A percentile compares a stretch with the other conserved stretches of the same genome.
phyloP scores from a whole-genome alignment of 2,329 filamentous ascomycete genomes.

The Fusarium proliferatum region DNA sequence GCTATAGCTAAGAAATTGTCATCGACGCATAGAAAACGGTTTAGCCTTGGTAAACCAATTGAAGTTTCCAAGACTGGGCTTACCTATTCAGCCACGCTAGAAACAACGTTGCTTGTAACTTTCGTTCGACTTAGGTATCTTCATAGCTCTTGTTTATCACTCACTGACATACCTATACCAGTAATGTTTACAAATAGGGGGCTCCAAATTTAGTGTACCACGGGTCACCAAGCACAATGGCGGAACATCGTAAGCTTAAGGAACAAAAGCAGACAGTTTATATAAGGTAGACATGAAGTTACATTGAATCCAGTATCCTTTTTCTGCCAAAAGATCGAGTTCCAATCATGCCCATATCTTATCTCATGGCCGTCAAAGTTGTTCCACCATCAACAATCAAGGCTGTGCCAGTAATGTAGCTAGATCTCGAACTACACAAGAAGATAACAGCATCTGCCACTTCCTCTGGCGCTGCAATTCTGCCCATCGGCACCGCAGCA shows the following conservation, averaged over 20 bases:
- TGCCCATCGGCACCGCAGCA: neutral
- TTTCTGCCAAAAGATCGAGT: rapidly evolving
- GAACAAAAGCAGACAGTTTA: neutral
- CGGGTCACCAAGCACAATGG: rapidly evolving
- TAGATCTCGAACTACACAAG: neutral
- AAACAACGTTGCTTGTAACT: neutral
- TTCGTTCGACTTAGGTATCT: neutral
- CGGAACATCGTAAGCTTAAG: rapidly evolving
- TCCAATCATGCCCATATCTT: too few species aligned
- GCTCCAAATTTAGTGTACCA: neutral
- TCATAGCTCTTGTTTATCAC: rapidly evolving
- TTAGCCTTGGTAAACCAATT: too few species aligned
- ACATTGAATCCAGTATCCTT: rapidly evolving
- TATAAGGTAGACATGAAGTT: rapidly evolving
- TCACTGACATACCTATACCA: neutral
- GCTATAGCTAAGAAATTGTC: too few species aligned
- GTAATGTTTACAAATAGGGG: neutral
- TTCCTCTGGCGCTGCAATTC: neutral
- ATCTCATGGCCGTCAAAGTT: neutral
- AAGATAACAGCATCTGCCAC: neutral
- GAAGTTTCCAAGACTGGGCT: neutral
- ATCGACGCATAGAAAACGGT: too few species aligned
- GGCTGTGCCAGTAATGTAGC: neutral
- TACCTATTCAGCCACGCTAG: neutral
- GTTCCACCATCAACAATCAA: neutral